phyloP scores from a whole-genome alignment of 2,329 filamentous ascomycete genomes.

The Bipolaris gigantea region DNA sequence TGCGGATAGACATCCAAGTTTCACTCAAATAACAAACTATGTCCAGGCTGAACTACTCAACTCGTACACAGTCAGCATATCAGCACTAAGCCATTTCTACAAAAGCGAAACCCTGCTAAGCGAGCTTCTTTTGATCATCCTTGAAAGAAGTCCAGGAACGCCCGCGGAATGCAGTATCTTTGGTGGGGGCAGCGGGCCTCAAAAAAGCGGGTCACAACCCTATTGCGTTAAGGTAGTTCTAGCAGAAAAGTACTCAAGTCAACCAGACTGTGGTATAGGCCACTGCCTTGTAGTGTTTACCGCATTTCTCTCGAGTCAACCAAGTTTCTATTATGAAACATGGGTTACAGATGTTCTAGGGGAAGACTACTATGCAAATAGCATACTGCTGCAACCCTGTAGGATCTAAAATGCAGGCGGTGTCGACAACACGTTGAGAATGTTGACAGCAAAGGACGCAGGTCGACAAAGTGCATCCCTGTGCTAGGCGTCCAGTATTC shows the following conservation, averaged over 20 bases:
- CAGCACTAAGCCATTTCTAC: not conserved
- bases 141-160: not conserved
- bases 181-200: not conserved
- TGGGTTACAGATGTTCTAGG: not conserved
- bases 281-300: not conserved
- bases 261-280: not conserved
- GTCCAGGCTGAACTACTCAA: not conserved
- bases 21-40: not conserved
- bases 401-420: not conserved
- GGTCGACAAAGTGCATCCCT: not conserved
- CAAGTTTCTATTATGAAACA: not conserved
- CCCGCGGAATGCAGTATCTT: no score
- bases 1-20: not conserved
- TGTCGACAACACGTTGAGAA: not conserved
- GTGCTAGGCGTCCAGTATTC: not conserved
- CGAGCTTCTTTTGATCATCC: not conserved
- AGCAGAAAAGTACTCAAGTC: not conserved
- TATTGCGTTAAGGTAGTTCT: not conserved
- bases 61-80: not conserved
- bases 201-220: not conserved
- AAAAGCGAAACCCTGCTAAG: not conserved
- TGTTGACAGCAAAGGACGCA: not conserved
- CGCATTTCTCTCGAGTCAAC: not conserved
- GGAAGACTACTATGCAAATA: not conserved
- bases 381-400: not conserved